Conservation (phyloP, 176 grass and related monocot genomes). For the Oryza nivara region DNA sequence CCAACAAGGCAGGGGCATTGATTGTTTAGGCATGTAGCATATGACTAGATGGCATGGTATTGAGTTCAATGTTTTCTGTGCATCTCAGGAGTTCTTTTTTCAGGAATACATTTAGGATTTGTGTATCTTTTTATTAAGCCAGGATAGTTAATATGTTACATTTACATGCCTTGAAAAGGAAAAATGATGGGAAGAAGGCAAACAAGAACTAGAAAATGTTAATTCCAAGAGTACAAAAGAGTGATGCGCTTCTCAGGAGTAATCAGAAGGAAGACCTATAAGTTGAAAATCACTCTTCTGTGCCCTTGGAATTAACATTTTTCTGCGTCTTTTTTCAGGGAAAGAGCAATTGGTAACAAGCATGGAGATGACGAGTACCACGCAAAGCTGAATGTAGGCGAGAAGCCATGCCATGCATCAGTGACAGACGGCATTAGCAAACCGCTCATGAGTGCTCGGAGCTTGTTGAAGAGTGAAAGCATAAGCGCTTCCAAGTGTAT, state of each 20-base stretch:
- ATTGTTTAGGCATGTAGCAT: conserved; percentile 8
- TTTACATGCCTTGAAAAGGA: too few relatives aligned
- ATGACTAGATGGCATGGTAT: conserved; percentile 5
- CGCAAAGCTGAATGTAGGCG: conserved; percentile 46
- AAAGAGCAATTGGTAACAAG: conserved; percentile 73
- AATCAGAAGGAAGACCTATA: conserved; percentile 16
- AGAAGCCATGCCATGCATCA: conserved; percentile 55
- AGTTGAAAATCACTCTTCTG: background rate
- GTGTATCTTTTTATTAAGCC: too few relatives aligned
- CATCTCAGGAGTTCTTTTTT: background rate
- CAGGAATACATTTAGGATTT: too few relatives aligned
- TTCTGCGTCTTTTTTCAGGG: conserved; percentile 56
- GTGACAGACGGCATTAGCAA: conserved; percentile 73
- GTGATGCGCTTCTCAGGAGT: background rate
- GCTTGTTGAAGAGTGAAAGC: conserved; percentile 94
- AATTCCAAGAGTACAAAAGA: too few relatives aligned
- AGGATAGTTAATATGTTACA: too few relatives aligned
- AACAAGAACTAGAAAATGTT: too few relatives aligned
- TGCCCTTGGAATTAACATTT: conserved; percentile 28
- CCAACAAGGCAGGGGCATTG: background rate
- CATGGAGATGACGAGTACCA: conserved; percentile 51
- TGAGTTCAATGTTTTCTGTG: background rate
- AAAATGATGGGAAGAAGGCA: too few relatives aligned
- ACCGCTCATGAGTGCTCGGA: conserved; percentile 66
- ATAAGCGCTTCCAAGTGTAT: conserved; percentile 98